Percentiles rank a stretch among this genome's conserved stretches.
Evolutionary conservation across 2,329 filamentous ascomycete genomes (phyloP).

Genomic region (Thielaviopsis ethacetica): DNA sequence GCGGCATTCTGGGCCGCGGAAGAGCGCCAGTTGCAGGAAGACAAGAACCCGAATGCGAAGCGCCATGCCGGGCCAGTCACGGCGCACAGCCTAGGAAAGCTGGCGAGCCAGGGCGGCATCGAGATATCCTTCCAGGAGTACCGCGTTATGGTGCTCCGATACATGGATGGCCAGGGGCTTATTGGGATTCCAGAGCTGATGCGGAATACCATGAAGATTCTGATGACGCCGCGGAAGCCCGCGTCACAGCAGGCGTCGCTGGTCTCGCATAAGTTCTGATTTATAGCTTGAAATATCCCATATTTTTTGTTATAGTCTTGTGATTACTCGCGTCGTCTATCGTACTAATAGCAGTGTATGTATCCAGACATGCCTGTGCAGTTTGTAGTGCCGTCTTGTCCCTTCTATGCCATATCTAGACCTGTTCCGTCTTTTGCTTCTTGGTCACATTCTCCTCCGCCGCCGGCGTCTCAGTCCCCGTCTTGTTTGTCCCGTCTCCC

Average conservation of each 20-base stretch:
- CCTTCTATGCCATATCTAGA: not conserved
- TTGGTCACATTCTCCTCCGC: constrained; percentile 2
- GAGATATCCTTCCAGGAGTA: constrained; percentile 58
- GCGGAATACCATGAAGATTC: constrained; percentile 64
- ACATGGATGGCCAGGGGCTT: constrained; percentile 47
- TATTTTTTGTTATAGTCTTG: not conserved
- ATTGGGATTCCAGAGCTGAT: constrained; percentile 54
- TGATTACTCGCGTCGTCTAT: not conserved
- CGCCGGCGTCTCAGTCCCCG: not conserved
- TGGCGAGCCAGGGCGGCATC: constrained; percentile 50
- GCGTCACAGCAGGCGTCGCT: not conserved
- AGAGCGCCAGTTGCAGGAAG: constrained; percentile 30
- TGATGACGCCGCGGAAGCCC: constrained; percentile 34
- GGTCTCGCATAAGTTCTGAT: not conserved
- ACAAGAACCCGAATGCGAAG: not conserved
- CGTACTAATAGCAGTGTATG: too few relatives aligned
- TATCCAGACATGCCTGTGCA: not conserved
- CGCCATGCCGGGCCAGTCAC: constrained; percentile 55
- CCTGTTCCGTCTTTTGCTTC: constrained; percentile 2
- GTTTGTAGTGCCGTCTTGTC: too few relatives aligned
- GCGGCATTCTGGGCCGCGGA: constrained; percentile 39
- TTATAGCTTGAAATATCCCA: not conserved
- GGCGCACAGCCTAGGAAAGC: constrained; percentile 43
- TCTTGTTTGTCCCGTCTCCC: too few relatives aligned
- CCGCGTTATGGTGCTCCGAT: constrained; percentile 51